A percentile compares a stretch with the other conserved stretches of the same genome.
phyloP scores from a whole-genome alignment of 2,329 filamentous ascomycete genomes.

The Eutypa lata region DNA sequence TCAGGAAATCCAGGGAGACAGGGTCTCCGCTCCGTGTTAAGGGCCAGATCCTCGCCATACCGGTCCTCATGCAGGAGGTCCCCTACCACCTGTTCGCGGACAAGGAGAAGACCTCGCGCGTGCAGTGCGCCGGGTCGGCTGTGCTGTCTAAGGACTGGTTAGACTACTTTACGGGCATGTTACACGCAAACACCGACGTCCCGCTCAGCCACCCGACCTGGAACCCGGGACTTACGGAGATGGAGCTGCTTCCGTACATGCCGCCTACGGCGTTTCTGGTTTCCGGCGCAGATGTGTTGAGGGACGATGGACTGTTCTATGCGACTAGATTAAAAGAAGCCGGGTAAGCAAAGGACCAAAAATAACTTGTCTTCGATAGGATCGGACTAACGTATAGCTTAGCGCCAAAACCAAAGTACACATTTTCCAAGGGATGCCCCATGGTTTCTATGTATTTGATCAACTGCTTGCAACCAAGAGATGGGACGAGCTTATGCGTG shows the following conservation, averaged over 20 bases:
- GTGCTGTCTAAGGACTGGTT: constrained; percentile 37
- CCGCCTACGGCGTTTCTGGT: constrained; percentile 24
- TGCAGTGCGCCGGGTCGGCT: constrained; percentile 39
- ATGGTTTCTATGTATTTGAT: constrained; percentile 21
- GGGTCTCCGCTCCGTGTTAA: constrained; percentile 25
- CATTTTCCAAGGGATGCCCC: constrained; percentile 27
- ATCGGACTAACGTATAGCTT: background rate
- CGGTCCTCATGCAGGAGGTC: constrained; percentile 34
- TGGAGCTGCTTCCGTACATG: constrained; percentile 19
- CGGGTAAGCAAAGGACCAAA: constrained; percentile 15
- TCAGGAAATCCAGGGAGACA: constrained; percentile 27
- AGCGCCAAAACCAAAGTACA: constrained; percentile 26
- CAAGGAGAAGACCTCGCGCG: constrained; percentile 34
- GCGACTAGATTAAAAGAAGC: constrained; percentile 20
- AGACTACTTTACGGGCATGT: constrained; percentile 21
- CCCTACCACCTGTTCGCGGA: constrained; percentile 31
- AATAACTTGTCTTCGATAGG: background rate
- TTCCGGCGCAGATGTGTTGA: constrained; percentile 23
- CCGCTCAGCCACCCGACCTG: constrained; percentile 26
- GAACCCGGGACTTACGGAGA: constrained; percentile 29
- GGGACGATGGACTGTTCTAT: constrained; percentile 25
- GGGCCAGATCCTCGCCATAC: constrained; percentile 45
- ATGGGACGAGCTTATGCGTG: constrained; percentile 15
- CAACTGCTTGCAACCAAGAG: constrained; percentile 19
- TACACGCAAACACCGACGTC: constrained; percentile 12